Conservation (phyloP, 2,329 filamentous ascomycete genomes). For the Cephalotrichum gorgonifer region DNA sequence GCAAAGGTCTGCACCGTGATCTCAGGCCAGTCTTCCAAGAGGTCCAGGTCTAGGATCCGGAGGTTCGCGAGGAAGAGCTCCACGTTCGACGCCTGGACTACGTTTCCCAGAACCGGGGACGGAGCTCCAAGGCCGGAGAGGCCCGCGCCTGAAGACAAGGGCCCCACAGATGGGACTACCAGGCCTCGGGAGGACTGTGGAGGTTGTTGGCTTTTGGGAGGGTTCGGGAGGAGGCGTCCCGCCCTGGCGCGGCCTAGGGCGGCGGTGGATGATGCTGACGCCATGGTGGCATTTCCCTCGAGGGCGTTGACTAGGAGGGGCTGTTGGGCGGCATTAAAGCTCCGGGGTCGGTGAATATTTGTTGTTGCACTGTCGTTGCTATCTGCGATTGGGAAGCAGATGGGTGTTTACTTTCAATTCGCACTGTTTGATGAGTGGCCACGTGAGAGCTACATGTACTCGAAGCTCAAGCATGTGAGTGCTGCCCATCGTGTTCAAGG, state of each 20-base stretch:
- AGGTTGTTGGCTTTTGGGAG: background rate
- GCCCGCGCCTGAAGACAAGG: background rate
- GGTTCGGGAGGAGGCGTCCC: background rate
- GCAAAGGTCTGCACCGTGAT: constrained; percentile 64
- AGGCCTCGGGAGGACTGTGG: background rate
- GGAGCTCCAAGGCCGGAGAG: background rate
- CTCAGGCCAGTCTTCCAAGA: constrained; percentile 66
- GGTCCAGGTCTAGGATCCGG: constrained; percentile 70
- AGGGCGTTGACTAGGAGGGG: background rate
- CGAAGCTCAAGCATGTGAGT: too few species aligned
- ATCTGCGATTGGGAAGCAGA: too few species aligned
- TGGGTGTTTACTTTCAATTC: too few species aligned
- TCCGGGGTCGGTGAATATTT: background rate
- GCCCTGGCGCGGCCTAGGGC: background rate
- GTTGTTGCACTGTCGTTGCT: too few species aligned
- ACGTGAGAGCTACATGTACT: too few species aligned
- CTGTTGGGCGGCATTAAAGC: background rate
- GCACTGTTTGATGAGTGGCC: too few species aligned
- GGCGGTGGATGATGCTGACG: background rate
- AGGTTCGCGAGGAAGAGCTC: constrained; percentile 73
- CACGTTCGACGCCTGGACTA: constrained; percentile 30
- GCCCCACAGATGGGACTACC: background rate
- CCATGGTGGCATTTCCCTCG: background rate
- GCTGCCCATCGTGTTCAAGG: too few species aligned
- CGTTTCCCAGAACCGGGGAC: background rate